A percentile compares a stretch with the other conserved stretches of the same genome.
Conservation (phyloP, 768 basidiomycete species). For the Mycena amicta region DNA sequence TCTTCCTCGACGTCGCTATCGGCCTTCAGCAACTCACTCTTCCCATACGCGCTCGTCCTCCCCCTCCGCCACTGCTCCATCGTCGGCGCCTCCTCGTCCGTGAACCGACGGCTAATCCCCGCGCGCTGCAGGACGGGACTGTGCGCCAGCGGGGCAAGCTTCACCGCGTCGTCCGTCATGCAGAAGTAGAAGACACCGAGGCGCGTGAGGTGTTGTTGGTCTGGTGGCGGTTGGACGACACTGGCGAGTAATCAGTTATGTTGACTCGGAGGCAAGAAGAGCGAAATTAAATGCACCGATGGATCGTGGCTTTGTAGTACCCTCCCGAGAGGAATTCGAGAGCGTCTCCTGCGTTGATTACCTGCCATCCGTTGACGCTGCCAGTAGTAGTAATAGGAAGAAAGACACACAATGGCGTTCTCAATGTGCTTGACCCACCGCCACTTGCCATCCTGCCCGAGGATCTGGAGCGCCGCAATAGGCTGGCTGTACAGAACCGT, state of each 20-base stretch:
- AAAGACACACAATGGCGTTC: conserved; percentile 51
- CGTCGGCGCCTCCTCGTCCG: conserved; percentile 47
- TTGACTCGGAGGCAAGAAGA: background rate
- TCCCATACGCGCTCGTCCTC: conserved; percentile 55
- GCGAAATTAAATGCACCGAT: conserved; percentile 32
- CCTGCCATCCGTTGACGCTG: conserved; percentile 32
- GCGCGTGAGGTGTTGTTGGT: conserved; percentile 52
- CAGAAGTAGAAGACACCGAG: conserved; percentile 63
- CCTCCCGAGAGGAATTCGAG: conserved; percentile 65
- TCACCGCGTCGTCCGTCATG: conserved; percentile 52
- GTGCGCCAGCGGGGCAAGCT: conserved; percentile 45
- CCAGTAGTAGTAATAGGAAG: background rate
- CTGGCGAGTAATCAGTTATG: conserved; percentile 28
- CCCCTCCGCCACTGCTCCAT: conserved; percentile 56
- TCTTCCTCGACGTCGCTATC: conserved; percentile 55
- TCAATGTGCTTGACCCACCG: conserved; percentile 61
- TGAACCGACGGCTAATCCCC: conserved; percentile 41
- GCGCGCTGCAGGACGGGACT: conserved; percentile 52
- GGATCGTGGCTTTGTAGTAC: conserved; percentile 60
- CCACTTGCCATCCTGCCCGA: conserved; percentile 54
- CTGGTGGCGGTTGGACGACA: conserved; percentile 58
- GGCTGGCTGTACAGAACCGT: conserved; percentile 66
- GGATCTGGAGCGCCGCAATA: conserved; percentile 58
- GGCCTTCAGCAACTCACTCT: conserved; percentile 43
- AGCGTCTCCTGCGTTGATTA: conserved; percentile 62